Base-by-base conservation (phyloP, 208 protist species). In the Lotmaria passim region DNA sequence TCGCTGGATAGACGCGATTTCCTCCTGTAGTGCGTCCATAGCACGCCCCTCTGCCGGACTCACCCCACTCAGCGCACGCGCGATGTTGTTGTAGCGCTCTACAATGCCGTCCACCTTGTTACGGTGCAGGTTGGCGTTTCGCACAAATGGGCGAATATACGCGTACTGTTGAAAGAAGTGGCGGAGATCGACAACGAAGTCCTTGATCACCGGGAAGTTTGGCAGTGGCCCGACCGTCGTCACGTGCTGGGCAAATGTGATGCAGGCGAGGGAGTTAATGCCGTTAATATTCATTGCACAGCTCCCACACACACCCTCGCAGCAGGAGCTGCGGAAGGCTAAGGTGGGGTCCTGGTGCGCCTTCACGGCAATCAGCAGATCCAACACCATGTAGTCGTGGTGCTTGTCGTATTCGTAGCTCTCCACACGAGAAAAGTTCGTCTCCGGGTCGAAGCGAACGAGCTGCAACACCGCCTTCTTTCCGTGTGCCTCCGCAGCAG, bases 271-370 rank as follows among this genome's bases (percentile, higher is more conserved):
- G 41, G 90, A 93, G 86, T 97, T 97, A 73, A 96, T 88, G 24
- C 93, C 93, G 75, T 97, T 97, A 69, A 97, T 96, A 73, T 94
- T 97, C 93, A 97, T 97, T n/a, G 93, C 93, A 55, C 93, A 97
- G 80, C 89, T 95, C n/a, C 93, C 93, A 65, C 93, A 97, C 44
- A 97, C 92, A 17, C 93, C 93, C 74, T 97, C 91, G 65, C 91
- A 96, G 75, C 93, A 97, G 31, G 93, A 97, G 63, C 83, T 87
- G 24, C 93, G 87, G 73, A 97, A 97, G 3, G 93, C 88, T 23
- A 97, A 74, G 44, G 91, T 93, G 26, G 91, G 91, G 73, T 97
- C 93, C 78, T 97, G 91, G 55, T 96, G 90, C 19, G 91, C 90
- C 80, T 97, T 97, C 19, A 97, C 84, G 12, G 90, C 89, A 28